These are phyloP conservation scores for Lachancea cidri DNA, from an alignment of 805 yeast species.

Conservation along the genomic window DNA sequence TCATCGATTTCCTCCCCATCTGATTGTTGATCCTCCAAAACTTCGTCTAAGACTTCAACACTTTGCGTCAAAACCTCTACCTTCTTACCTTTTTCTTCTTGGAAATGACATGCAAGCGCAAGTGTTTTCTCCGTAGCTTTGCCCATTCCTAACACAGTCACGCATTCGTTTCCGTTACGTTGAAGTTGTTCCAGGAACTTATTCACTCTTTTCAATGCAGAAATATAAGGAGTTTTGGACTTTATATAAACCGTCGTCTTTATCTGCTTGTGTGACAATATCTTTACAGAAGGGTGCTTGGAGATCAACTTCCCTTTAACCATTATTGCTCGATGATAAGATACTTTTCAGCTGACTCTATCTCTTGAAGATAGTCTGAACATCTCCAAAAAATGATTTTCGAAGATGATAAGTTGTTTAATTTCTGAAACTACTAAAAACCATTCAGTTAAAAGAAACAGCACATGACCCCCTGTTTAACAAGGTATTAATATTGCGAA, in stretches of 20 bases:
- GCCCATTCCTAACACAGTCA: constrained; percentile 73
- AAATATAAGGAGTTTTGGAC: constrained; percentile 62
- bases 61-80: constrained; percentile 63
- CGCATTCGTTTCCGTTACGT: constrained; percentile 39
- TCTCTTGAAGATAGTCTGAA: background rate
- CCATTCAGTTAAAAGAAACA: no score
- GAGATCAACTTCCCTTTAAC: constrained; percentile 9
- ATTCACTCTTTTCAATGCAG: constrained; percentile 62
- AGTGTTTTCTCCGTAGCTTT: constrained; percentile 58
- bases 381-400: background rate
- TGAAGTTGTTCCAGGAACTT: constrained; percentile 46
- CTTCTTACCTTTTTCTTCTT: constrained; percentile 41
- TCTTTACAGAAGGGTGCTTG: constrained; percentile 26
- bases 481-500: no score
- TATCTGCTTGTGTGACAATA: constrained; percentile 38
- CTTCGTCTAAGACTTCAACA: constrained; percentile 69
- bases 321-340: constrained; percentile 7
- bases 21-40: constrained; percentile 24
- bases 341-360: no score
- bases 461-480: no score
- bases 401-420: no score
- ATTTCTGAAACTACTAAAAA: no score
- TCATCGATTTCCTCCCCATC: constrained; percentile 26
- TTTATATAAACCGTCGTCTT: constrained; percentile 54
- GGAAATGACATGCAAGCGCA: constrained; percentile 58